Conservation (phyloP, 1,284 basidiomycete genomes). For the Leccinum huronense region DNA sequence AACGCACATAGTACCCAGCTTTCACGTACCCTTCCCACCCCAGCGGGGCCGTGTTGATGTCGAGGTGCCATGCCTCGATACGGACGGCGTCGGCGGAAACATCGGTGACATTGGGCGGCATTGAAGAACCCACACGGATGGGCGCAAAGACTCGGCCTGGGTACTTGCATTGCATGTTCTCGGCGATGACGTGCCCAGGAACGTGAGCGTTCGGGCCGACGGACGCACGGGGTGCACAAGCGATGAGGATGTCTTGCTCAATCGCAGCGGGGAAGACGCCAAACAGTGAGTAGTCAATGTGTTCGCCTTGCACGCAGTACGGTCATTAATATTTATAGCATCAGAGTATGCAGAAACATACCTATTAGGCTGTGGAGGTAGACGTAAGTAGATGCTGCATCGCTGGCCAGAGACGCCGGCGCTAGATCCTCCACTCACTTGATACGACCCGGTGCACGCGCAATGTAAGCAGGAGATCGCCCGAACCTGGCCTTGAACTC, state of each 20-base stretch:
- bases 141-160: slow-evolving; percentile 57
- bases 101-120: slow-evolving; percentile 19
- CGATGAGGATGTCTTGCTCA: slow-evolving; percentile 83
- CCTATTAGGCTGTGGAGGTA: slow-evolving; percentile 34
- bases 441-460: slow-evolving; percentile 81
- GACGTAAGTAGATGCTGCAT: background rate
- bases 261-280: slow-evolving; percentile 83
- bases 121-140: slow-evolving; percentile 29
- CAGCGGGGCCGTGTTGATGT: slow-evolving; percentile 67
- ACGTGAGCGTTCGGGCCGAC: slow-evolving; percentile 26
- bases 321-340: background rate
- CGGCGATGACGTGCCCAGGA: slow-evolving; percentile 54
- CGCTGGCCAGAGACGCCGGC: background rate
- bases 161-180: slow-evolving; percentile 69
- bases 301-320: slow-evolving; percentile 58
- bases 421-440: slow-evolving; percentile 50
- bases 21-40: slow-evolving; percentile 89
- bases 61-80: slow-evolving; percentile 63
- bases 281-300: slow-evolving; percentile 84
- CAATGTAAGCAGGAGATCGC: slow-evolving; percentile 65
- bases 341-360: slow-evolving; percentile 11
- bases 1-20: slow-evolving; percentile 69
- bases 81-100: slow-evolving; percentile 41
- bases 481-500: slow-evolving; percentile 69
- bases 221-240: slow-evolving; percentile 57